phyloP scores from a whole-genome alignment of 306 rosid species.

The Echinosophora koreensis region DNA sequence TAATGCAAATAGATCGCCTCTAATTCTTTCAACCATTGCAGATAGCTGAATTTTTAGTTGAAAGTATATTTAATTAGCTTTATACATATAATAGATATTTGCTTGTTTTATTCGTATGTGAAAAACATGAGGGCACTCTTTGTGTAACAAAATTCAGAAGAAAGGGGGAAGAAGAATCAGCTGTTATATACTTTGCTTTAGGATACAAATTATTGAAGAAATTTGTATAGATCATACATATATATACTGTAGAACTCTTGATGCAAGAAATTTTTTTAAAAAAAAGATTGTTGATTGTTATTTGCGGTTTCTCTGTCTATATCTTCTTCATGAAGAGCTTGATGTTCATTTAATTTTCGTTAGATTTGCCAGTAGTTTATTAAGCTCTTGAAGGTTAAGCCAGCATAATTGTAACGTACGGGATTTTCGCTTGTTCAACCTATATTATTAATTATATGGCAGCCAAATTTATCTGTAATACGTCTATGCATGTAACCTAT shows the following conservation, averaged over 20 bases:
- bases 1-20: constrained; percentile 35
- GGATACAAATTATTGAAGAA: constrained; percentile 5
- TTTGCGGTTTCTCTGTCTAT: constrained; percentile 8
- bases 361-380: neutral
- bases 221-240: neutral
- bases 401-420: neutral
- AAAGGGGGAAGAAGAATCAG: neutral
- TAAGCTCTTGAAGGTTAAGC: neutral
- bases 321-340: neutral
- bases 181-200: constrained; percentile 25
- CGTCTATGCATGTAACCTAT: constrained; percentile 32
- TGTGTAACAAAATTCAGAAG: constrained; percentile 41
- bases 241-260: constrained; percentile 36
- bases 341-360: neutral
- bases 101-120: constrained; percentile 37
- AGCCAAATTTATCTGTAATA: neutral
- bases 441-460: neutral
- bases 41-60: constrained; percentile 34
- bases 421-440: constrained; percentile 23
- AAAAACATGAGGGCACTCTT: constrained; percentile 45
- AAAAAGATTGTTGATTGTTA: neutral
- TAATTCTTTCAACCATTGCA: constrained; percentile 27
- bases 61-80: constrained; percentile 19
- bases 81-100: constrained; percentile 31
- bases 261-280: constrained; percentile 7